Percentiles rank a stretch among this genome's conserved stretches.
These are phyloP conservation scores for Garcileccinum viscosum DNA, from an alignment of 1,284 basidiomycete species.

Conservation along the genomic window DNA sequence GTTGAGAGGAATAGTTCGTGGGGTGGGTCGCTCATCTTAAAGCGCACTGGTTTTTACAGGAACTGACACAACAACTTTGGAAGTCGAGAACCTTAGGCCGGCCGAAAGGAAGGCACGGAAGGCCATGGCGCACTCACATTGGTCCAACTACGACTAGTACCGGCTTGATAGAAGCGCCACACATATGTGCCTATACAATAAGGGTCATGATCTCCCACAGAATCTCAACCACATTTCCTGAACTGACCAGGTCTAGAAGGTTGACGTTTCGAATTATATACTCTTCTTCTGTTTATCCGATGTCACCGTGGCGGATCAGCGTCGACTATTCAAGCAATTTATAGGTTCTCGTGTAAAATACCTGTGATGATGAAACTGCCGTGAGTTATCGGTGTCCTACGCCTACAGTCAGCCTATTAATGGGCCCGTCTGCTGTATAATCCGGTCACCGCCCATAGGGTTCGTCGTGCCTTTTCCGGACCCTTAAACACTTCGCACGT, in stretches of 20 bases:
- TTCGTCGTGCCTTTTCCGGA: constrained; percentile 14
- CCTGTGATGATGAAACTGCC: constrained; percentile 12
- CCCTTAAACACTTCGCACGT: constrained; percentile 12
- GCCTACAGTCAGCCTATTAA: constrained; percentile 6
- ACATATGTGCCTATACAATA: neutral
- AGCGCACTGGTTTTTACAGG: constrained; percentile 14
- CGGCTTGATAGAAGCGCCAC: neutral
- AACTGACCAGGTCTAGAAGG: neutral
- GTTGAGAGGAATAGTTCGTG: neutral
- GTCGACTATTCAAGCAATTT: neutral
- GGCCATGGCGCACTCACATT: neutral
- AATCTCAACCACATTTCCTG: neutral
- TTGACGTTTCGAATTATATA: neutral
- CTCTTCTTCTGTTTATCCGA: neutral
- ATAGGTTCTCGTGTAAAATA: neutral
- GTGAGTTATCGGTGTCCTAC: neutral
- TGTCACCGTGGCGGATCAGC: neutral
- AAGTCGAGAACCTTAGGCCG: neutral
- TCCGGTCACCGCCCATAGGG: neutral
- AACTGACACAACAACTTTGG: neutral
- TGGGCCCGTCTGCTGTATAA: constrained; percentile 18
- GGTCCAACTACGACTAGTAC: neutral
- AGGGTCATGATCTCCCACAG: neutral
- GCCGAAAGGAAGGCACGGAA: neutral
- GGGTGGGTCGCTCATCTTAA: neutral